Conservation (phyloP, 1,139 yeast genomes). For the Saccharomyces hybrid region DNA sequence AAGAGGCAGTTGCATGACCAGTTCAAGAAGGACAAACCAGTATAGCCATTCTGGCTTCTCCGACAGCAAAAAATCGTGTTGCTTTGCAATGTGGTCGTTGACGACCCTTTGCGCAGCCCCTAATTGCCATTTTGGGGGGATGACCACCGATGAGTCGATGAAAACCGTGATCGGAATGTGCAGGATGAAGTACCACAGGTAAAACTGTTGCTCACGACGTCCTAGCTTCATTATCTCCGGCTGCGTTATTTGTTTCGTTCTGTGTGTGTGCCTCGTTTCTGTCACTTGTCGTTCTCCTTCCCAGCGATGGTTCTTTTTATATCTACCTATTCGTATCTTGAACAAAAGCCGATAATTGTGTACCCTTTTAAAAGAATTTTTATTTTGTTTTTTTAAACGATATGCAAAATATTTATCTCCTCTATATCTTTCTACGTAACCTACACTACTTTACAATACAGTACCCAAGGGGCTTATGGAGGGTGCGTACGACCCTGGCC, state of each 20-base stretch:
- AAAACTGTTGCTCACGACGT: constrained; percentile 33
- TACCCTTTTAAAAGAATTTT: not conserved
- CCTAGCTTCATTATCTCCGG: not conserved
- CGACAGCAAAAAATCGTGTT: constrained; percentile 62
- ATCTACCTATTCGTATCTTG: not conserved
- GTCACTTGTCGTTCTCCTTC: not conserved
- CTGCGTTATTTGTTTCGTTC: not conserved
- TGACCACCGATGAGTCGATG: constrained; percentile 64
- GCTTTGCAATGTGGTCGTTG: constrained; percentile 44
- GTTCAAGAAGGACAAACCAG: constrained; percentile 62
- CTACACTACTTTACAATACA: not conserved
- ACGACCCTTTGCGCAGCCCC: not conserved
- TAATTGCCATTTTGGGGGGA: constrained; percentile 47
- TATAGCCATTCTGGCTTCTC: constrained; percentile 62
- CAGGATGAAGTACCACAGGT: constrained; percentile 44
- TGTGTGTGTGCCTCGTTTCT: not conserved
- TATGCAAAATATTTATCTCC: not conserved
- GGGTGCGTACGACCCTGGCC: not conserved
- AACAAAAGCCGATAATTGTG: not conserved
- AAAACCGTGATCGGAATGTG: constrained; percentile 72
- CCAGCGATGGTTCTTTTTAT: not conserved
- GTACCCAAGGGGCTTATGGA: not conserved
- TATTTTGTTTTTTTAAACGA: not conserved
- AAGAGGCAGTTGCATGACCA: constrained; percentile 69
- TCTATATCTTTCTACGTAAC: not conserved